These are phyloP conservation scores for Tylopilus intermedius DNA, from an alignment of 768 basidiomycete genomes.

Conservation along the genomic window DNA sequence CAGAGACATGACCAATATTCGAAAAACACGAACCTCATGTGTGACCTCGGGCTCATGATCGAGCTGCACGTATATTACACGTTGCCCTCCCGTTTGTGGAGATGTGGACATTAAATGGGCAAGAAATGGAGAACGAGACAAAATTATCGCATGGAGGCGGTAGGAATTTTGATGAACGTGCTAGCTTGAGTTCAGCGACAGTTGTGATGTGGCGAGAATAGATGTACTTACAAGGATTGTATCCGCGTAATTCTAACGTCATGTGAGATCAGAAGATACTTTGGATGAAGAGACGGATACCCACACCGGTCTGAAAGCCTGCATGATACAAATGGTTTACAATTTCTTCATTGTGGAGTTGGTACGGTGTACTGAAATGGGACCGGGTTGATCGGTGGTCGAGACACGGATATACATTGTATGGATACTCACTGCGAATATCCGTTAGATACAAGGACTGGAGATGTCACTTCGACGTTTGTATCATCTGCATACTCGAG, in stretches of 20 bases:
- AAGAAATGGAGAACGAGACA: conserved; percentile 83
- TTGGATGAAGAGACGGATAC: conserved; percentile 30
- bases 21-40: conserved; percentile 58
- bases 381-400: conserved; percentile 7
- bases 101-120: conserved; percentile 85
- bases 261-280: conserved; percentile 10
- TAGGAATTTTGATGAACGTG: conserved; percentile 73
- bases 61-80: conserved; percentile 68
- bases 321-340: conserved; percentile 74
- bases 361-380: conserved; percentile 41
- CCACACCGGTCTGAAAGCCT: conserved; percentile 77
- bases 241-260: conserved; percentile 72
- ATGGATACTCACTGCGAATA: conserved; percentile 50
- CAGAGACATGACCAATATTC: conserved; percentile 19
- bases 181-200: conserved; percentile 33
- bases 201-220: conserved; percentile 1
- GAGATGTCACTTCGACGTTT: conserved; percentile 20
- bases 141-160: conserved; percentile 77
- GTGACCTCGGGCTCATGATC: conserved; percentile 80
- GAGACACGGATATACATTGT: not conserved
- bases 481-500: conserved; percentile 34
- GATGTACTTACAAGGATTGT: conserved; percentile 60
- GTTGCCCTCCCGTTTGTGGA: conserved; percentile 58
- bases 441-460: conserved; percentile 49
- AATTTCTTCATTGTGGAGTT: conserved; percentile 70